These are phyloP conservation scores for Phytomonas francai DNA, from an alignment of 208 protist genomes.

Conservation along the genomic window DNA sequence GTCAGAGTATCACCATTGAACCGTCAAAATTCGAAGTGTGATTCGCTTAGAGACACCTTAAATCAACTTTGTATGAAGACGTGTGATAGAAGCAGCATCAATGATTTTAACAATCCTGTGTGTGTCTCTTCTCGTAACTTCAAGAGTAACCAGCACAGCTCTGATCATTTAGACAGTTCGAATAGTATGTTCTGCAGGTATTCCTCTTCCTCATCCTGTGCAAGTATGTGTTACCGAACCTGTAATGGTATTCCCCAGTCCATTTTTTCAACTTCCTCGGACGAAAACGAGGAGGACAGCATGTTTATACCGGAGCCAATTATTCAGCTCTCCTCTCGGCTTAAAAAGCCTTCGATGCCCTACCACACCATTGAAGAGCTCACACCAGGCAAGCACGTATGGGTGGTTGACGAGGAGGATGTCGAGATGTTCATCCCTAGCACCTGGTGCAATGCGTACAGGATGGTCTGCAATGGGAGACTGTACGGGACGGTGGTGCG, in stretches of 20 bases:
- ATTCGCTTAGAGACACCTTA: no score
- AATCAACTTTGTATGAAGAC: no score
- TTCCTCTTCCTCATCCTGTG: no score
- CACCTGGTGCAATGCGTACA: constrained; percentile 48
- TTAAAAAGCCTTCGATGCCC: constrained; percentile 40
- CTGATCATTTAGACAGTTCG: no score
- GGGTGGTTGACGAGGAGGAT: constrained; percentile 79
- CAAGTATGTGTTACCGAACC: no score
- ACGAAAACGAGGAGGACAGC: constrained; percentile 20
- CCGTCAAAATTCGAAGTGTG: no score
- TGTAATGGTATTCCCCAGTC: background rate
- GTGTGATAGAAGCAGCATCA: no score
- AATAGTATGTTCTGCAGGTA: no score
- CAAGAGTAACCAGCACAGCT: no score
- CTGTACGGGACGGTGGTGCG: constrained; percentile 38
- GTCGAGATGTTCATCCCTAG: constrained; percentile 56
- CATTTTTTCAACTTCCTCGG: constrained; percentile 13
- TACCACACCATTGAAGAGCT: constrained; percentile 29
- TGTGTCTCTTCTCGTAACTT: no score
- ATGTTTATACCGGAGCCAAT: constrained; percentile 67
- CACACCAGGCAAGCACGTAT: constrained; percentile 40
- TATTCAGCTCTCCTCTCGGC: constrained; percentile 23
- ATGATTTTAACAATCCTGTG: no score
- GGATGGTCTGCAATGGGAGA: constrained; percentile 67
- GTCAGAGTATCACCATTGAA: no score